Evolutionary conservation across 78 protist species (phyloP), one percentile per base, ranked within the genome.

Genomic region (Acrasis kona): DNA sequence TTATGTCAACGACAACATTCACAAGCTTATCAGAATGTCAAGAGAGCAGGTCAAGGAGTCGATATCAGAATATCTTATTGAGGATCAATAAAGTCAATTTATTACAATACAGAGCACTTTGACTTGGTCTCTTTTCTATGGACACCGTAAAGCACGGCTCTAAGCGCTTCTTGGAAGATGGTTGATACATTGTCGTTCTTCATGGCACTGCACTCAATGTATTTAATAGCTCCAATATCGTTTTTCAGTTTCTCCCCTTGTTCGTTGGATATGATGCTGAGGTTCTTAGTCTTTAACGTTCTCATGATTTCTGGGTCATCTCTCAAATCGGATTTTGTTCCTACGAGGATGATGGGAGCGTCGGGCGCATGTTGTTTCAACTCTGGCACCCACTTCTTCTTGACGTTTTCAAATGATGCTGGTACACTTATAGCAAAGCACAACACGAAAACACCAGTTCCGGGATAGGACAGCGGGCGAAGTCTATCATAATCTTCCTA

Each of bases 401-500:
- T 10, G 29, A 91, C 91, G 81, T 95, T 95, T 19, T 88, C 92
- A 8, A 89, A 84, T 5, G 94, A 87, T 4, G 86, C 34, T 10
- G 86, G 90, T 10, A 78, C 64, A 66, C 83, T 79, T 66, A 92
- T 75, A 3, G 91, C 80, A 68, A 86, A 97, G 83, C 93, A 88
- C 40, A 97, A 78, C 10, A 97, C 81, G 66, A 97, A 81, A 31
- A 95, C 97, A 61, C 93, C 92, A 29, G 97, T 92, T 36, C 92
- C 88, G 6, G 94, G 96, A 70, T 91, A 91, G 10, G 93, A 87
- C 9, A 92, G 91, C 27, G 98, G 98, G 31, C 99, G 73, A 32
- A 97, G 92, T 1, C 98, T 83, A 68, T 96, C 99, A 78, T 93
- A 96, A 35, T 93, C 97, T 58, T 96, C 99, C 85, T 96, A 97